phyloP scores from a whole-genome alignment of 2,329 filamentous ascomycete species.

The Exophiala calicioides region DNA sequence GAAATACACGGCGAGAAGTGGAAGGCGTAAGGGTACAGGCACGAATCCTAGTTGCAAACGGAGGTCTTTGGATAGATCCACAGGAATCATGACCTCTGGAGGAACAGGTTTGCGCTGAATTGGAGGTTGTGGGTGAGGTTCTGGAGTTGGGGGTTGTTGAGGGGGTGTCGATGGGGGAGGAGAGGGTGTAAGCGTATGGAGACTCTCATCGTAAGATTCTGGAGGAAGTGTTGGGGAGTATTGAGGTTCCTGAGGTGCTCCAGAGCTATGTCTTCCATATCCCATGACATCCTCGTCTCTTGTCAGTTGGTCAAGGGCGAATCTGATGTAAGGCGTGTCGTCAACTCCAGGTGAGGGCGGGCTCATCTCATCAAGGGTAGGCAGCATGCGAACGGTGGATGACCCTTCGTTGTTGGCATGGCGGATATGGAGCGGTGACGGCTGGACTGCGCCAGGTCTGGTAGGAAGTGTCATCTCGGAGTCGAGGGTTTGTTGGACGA shows the following conservation, averaged over 20 bases:
- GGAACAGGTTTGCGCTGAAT: constrained; percentile 18
- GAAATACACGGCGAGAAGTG: constrained; percentile 63
- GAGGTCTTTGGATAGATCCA: constrained; percentile 46
- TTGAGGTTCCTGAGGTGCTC: constrained; percentile 20
- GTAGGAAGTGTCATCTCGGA: constrained; percentile 32
- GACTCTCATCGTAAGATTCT: background rate
- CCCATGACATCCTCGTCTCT: constrained; percentile 66
- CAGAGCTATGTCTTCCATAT: constrained; percentile 53
- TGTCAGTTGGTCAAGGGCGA: constrained; percentile 85
- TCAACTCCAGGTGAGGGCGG: constrained; percentile 74
- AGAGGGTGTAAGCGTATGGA: constrained; percentile 14
- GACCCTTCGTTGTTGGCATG: constrained; percentile 28
- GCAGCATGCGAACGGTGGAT: constrained; percentile 32
- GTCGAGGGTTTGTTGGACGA: constrained; percentile 18
- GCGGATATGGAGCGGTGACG: constrained; percentile 26
- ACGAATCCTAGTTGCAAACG: constrained; percentile 64
- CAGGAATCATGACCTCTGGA: constrained; percentile 39
- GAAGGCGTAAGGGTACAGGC: constrained; percentile 68
- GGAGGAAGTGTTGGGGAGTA: constrained; percentile 6
- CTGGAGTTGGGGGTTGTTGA: constrained; percentile 13
- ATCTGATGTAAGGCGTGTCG: constrained; percentile 83
- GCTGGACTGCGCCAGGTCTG: constrained; percentile 23
- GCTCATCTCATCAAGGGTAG: constrained; percentile 38
- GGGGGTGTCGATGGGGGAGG: constrained; percentile 18
- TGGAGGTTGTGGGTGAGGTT: constrained; percentile 14